Conservation (phyloP, 2,329 filamentous ascomycete genomes). For the Aureobasidium leucospermi region DNA sequence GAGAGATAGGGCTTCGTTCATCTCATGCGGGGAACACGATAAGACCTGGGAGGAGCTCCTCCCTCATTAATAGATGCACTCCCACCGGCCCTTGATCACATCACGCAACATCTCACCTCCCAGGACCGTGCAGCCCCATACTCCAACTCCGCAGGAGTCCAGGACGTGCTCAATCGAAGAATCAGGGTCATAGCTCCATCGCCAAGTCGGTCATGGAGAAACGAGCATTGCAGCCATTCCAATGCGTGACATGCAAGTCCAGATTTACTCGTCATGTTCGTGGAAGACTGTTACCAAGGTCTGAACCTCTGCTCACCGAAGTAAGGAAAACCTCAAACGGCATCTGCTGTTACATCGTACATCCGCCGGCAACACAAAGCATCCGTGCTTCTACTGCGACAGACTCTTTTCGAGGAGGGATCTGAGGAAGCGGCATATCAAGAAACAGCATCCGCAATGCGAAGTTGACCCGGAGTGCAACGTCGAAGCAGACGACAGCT, state of each 20-base stretch:
- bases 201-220: not conserved
- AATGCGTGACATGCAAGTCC: conserved; percentile 23
- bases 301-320: not conserved
- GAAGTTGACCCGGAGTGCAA: not conserved
- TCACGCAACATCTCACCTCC: not conserved
- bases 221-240: conserved; percentile 30
- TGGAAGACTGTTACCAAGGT: conserved; percentile 32
- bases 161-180: not conserved
- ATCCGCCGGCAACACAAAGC: conserved; percentile 33
- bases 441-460: conserved; percentile 33
- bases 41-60: not conserved
- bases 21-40: not conserved
- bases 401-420: conserved; percentile 34
- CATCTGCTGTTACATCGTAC: conserved; percentile 34
- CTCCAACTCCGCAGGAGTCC: not conserved
- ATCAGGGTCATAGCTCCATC: not conserved
- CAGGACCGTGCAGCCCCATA: not conserved
- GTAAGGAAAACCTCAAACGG: conserved; percentile 36
- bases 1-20: not conserved
- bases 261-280: conserved; percentile 23
- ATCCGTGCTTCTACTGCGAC: conserved; percentile 19
- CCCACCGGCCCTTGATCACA: not conserved
- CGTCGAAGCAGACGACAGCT: not conserved
- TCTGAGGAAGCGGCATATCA: conserved; percentile 36
- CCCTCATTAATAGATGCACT: not conserved